Conservation (phyloP, 2,329 filamentous ascomycete species). For the Venturia aucupariae region DNA sequence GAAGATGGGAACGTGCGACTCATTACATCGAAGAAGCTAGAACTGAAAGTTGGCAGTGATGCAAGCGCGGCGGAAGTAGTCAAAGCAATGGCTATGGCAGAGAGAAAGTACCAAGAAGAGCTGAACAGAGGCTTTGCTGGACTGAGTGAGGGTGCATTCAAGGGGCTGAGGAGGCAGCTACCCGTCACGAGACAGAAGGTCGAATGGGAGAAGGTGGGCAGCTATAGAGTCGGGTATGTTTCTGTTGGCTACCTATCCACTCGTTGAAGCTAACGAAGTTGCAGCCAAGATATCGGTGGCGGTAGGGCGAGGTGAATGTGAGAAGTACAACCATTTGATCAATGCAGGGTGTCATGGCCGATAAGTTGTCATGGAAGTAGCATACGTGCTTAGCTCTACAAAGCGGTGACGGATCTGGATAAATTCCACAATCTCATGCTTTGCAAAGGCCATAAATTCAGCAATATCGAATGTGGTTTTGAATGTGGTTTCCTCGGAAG, state of each 20-base stretch:
- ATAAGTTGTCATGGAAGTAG: too few relatives aligned
- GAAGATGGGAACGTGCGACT: slow-evolving; percentile 97
- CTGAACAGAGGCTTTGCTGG: slow-evolving; percentile 82
- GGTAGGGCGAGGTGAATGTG: slow-evolving; percentile 23
- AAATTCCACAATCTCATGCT: too few relatives aligned
- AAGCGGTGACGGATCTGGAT: too few relatives aligned
- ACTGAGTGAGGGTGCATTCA: slow-evolving; percentile 91
- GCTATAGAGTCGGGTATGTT: slow-evolving; percentile 60
- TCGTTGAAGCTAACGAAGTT: slow-evolving; percentile 18
- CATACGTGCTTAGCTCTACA: too few relatives aligned
- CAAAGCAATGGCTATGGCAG: slow-evolving; percentile 65
- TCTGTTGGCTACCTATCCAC: too few relatives aligned
- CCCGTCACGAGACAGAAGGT: slow-evolving; percentile 97
- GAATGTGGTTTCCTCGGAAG: too few relatives aligned
- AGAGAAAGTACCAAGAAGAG: slow-evolving; percentile 95
- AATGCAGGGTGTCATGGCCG: too few relatives aligned
- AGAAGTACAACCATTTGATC: too few relatives aligned
- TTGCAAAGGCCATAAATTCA: too few relatives aligned
- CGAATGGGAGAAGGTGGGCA: slow-evolving; percentile 97
- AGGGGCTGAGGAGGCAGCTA: slow-evolving; percentile 81
- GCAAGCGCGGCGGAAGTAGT: slow-evolving; percentile 59
- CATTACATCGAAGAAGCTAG: slow-evolving; percentile 72
- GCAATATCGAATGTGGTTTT: too few relatives aligned
- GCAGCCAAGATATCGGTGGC: slow-evolving; percentile 44
- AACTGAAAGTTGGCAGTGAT: slow-evolving; percentile 47